These are phyloP conservation scores for Mimosa pudica DNA, from an alignment of 306 rosid genomes.

Conservation along the genomic window DNA sequence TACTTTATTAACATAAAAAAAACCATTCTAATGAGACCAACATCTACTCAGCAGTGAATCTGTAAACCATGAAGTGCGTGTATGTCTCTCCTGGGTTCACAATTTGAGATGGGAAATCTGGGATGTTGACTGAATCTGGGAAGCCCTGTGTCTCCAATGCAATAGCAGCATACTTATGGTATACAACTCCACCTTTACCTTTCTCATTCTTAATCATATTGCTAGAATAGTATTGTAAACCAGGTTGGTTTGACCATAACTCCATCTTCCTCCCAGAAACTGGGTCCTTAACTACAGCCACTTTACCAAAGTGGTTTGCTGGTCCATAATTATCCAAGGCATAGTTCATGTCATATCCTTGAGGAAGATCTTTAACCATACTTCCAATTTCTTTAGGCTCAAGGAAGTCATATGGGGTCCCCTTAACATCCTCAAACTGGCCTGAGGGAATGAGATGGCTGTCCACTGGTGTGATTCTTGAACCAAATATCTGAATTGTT, in stretches of 20 bases:
- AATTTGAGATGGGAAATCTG: constrained; percentile 59
- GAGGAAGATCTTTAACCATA: constrained; percentile 41
- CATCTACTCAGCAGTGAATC: constrained; percentile 48
- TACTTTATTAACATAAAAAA: background rate
- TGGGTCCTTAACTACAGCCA: constrained; percentile 41
- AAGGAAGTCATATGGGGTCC: constrained; percentile 65
- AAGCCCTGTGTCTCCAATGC: constrained; percentile 72
- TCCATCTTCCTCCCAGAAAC: constrained; percentile 69
- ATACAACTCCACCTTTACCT: constrained; percentile 56
- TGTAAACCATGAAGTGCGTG: constrained; percentile 58
- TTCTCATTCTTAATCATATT: constrained; percentile 42
- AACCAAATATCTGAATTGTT: constrained; percentile 50
- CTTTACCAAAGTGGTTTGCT: constrained; percentile 37
- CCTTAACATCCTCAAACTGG: constrained; percentile 27
- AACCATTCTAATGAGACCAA: background rate
- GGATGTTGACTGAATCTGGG: constrained; percentile 59
- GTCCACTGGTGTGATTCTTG: constrained; percentile 61
- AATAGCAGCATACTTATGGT: constrained; percentile 40
- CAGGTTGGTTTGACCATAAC: constrained; percentile 62
- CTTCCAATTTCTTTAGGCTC: constrained; percentile 46
- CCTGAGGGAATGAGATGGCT: constrained; percentile 65
- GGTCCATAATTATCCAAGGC: constrained; percentile 38
- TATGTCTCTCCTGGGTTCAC: constrained; percentile 59
- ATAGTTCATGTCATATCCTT: constrained; percentile 69
- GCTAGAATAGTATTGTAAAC: constrained; percentile 60